These are phyloP conservation scores for Fusarium heterosporum DNA, from an alignment of 2,329 filamentous ascomycete species.

Conservation along the genomic window DNA sequence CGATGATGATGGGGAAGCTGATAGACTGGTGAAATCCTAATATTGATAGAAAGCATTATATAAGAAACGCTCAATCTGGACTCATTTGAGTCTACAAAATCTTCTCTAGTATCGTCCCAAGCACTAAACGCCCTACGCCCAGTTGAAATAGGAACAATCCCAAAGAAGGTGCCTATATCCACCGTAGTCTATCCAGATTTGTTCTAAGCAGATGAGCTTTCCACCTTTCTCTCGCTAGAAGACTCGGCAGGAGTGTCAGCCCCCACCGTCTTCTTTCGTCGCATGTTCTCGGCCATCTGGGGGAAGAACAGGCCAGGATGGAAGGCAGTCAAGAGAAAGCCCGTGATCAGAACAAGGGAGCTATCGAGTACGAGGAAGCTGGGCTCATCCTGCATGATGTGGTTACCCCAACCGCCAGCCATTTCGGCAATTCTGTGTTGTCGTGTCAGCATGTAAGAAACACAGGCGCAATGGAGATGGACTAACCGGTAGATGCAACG, in stretches of 20 bases:
- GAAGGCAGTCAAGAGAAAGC: conserved; percentile 63
- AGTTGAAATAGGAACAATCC: conserved; percentile 2
- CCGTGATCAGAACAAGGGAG: conserved; percentile 63
- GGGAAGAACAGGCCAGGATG: conserved; percentile 68
- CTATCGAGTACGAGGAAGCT: conserved; percentile 69
- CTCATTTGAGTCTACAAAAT: conserved; percentile 26
- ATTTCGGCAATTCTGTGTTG: conserved; percentile 68
- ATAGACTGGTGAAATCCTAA: conserved; percentile 57
- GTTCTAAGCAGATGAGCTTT: conserved; percentile 31
- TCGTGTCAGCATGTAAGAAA: conserved; percentile 29
- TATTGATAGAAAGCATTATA: conserved; percentile 34
- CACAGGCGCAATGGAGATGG: not conserved
- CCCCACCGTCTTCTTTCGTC: conserved; percentile 40
- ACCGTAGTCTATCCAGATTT: not conserved
- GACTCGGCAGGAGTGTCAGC: conserved; percentile 46
- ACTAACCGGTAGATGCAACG: conserved; percentile 67
- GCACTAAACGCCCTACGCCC: conserved; percentile 6
- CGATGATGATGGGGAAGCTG: conserved; percentile 60
- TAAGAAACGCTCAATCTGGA: conserved; percentile 13
- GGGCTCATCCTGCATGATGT: conserved; percentile 71
- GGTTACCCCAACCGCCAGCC: conserved; percentile 72
- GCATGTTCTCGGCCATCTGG: conserved; percentile 57
- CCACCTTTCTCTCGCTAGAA: conserved; percentile 44
- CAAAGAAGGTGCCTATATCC: not conserved
- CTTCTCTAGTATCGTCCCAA: conserved; percentile 10